Conservation (phyloP, 1,284 basidiomycete species). For the Cryptococcus hybrid region DNA sequence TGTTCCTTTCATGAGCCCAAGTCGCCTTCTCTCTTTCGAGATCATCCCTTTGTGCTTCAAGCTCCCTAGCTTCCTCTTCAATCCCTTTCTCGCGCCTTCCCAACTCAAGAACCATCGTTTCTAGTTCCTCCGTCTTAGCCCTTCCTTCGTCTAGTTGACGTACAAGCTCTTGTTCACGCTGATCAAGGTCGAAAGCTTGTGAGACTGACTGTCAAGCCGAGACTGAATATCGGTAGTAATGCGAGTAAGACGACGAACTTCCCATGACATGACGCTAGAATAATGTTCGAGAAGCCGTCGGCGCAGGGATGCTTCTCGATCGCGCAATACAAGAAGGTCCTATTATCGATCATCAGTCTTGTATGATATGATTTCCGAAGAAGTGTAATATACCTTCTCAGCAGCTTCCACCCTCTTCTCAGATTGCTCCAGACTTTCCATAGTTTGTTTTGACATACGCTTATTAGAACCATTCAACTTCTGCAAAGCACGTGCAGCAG, state of each 20-base stretch:
- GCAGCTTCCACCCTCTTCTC: slow-evolving; percentile 48
- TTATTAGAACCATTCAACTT: slow-evolving; percentile 49
- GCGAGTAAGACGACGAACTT: slow-evolving; percentile 44
- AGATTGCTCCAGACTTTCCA: slow-evolving; percentile 47
- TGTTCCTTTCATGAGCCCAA: slow-evolving; percentile 49
- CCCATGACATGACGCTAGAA: slow-evolving; percentile 51
- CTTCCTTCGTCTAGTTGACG: slow-evolving; percentile 16
- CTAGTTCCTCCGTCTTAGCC: slow-evolving; percentile 34
- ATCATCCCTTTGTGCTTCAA: slow-evolving; percentile 21
- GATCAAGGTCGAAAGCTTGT: slow-evolving; percentile 17
- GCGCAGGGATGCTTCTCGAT: slow-evolving; percentile 42
- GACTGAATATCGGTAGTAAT: slow-evolving; percentile 24
- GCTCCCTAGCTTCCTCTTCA: slow-evolving; percentile 29
- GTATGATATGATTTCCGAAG: slow-evolving; percentile 8
- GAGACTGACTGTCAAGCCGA: slow-evolving; percentile 22
- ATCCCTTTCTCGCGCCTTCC: slow-evolving; percentile 37
- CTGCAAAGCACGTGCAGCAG: slow-evolving; percentile 48
- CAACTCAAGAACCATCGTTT: slow-evolving; percentile 42
- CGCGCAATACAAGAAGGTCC: slow-evolving; percentile 45
- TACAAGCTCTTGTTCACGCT: slow-evolving; percentile 26
- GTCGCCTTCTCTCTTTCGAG: slow-evolving; percentile 60
- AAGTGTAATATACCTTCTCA: slow-evolving; percentile 37
- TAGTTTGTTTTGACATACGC: slow-evolving; percentile 48
- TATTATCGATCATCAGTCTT: slow-evolving; percentile 17
- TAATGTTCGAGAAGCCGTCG: slow-evolving; percentile 50